Percentiles rank a stretch among this genome's conserved stretches.
Conservation (phyloP, 2,329 filamentous ascomycete genomes). For the Phyllosticta ampelicida region DNA sequence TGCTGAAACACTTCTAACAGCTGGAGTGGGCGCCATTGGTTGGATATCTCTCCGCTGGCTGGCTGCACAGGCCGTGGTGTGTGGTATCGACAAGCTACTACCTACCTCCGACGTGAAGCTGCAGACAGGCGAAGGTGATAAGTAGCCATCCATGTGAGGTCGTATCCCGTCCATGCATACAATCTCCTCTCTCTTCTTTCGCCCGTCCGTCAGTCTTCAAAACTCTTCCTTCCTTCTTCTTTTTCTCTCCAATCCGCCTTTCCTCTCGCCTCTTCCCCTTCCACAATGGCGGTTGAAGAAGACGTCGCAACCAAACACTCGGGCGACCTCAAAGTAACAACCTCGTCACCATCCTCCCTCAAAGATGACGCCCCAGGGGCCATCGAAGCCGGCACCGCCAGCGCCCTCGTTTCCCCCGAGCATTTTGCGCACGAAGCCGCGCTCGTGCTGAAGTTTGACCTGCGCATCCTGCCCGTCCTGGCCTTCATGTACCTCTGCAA, state of each 20-base stretch:
- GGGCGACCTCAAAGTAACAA: constrained; percentile 1
- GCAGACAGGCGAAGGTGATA: not conserved
- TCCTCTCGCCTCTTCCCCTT: not conserved
- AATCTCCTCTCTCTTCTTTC: not conserved
- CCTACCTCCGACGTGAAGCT: not conserved
- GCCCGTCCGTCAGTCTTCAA: not conserved
- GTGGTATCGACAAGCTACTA: not conserved
- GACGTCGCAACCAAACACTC: not conserved
- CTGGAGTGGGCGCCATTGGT: not conserved
- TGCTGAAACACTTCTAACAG: constrained; percentile 2
- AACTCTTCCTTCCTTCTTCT: not conserved
- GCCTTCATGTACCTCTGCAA: constrained; percentile 52
- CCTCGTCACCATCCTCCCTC: constrained; percentile 5
- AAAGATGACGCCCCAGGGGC: constrained; percentile 1
- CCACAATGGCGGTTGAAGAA: not conserved
- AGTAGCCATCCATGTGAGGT: not conserved
- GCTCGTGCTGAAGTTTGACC: constrained; percentile 45
- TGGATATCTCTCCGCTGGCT: not conserved
- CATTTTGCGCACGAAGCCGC: constrained; percentile 18
- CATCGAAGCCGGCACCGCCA: not conserved
- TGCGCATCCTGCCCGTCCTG: constrained; percentile 45
- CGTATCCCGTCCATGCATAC: not conserved
- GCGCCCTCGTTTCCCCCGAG: not conserved
- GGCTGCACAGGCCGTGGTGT: not conserved
- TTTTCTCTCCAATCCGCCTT: not conserved